These are phyloP conservation scores for Penicillium sp. DNA, from an alignment of 2,329 filamentous ascomycete genomes.

Conservation along the genomic window DNA sequence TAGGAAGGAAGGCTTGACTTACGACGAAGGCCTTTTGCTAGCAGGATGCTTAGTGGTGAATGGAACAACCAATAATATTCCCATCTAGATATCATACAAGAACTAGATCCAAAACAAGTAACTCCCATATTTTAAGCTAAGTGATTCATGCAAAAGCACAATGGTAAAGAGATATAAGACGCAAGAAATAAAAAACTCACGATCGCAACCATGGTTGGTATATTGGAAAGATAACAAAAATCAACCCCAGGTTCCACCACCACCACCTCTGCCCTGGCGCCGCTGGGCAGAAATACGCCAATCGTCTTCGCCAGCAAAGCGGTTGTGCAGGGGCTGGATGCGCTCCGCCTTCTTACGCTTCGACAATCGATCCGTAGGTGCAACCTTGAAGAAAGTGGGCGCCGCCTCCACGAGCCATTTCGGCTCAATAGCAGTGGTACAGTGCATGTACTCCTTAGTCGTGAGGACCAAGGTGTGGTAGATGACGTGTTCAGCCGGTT, in stretches of 20 bases:
- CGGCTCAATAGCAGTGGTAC: conserved; percentile 87
- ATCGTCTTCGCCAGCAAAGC: conserved; percentile 88
- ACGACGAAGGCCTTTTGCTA: not conserved
- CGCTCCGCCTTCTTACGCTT: conserved; percentile 93
- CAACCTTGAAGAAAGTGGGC: conserved; percentile 99
- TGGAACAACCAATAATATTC: not conserved
- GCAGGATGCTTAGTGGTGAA: no score
- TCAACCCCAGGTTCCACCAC: conserved; percentile 85
- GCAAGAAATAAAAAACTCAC: not conserved
- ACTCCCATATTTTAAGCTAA: not conserved
- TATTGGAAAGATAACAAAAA: conserved; percentile 9
- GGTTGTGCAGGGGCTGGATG: conserved; percentile 92
- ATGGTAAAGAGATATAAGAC: not conserved
- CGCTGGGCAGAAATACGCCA: conserved; percentile 90
- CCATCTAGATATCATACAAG: not conserved
- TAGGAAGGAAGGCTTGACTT: not conserved
- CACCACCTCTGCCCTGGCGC: conserved; percentile 77
- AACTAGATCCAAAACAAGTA: not conserved
- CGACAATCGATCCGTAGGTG: conserved; percentile 78
- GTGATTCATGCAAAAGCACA: not conserved
- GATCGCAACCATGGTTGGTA: conserved; percentile 6
- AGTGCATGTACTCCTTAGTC: conserved; percentile 96
- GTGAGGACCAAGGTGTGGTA: conserved; percentile 65
- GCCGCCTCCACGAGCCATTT: conserved; percentile 93
- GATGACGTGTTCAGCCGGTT: conserved; percentile 93